Percentiles rank a stretch among this genome's conserved stretches.
Evolutionary conservation across 129 eudicot species (phyloP).

Genomic region (sunflower (Helianthus annuus)): DNA sequence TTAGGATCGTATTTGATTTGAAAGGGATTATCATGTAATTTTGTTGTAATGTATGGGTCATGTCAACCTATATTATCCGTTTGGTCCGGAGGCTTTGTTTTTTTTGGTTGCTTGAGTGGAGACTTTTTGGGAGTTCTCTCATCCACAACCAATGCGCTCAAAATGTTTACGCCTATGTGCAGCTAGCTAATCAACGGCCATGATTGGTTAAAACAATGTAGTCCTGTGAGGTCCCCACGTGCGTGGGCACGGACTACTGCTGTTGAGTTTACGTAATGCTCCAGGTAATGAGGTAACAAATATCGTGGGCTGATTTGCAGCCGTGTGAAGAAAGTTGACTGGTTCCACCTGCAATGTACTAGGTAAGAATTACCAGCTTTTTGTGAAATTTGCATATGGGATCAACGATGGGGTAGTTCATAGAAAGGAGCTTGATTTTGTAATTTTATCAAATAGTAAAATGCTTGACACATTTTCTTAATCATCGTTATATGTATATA

Average conservation of each 20-base stretch:
- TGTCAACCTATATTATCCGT: no score
- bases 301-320: conserved; percentile 4
- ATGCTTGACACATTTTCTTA: background rate
- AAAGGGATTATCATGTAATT: background rate
- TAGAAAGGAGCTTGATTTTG: background rate
- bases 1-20: background rate
- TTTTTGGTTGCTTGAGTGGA: no score
- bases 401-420: no score
- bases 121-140: no score
- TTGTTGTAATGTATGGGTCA: background rate
- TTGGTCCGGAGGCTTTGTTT: no score
- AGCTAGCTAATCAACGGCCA: background rate
- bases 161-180: background rate
- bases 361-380: conserved; percentile 21
- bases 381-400: background rate
- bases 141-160: no score
- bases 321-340: conserved; percentile 26
- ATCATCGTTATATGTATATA: background rate
- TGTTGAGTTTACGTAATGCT: conserved; percentile 16
- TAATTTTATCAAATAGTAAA: background rate
- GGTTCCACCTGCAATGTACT: conserved; percentile 7
- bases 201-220: background rate
- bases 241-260: background rate
- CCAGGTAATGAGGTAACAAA: background rate
- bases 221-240: background rate